A percentile compares a stretch with the other conserved stretches of the same genome.
Evolutionary conservation across 176 grass and related monocot genomes (phyloP).

Genomic region (Oryza officinalis): DNA sequence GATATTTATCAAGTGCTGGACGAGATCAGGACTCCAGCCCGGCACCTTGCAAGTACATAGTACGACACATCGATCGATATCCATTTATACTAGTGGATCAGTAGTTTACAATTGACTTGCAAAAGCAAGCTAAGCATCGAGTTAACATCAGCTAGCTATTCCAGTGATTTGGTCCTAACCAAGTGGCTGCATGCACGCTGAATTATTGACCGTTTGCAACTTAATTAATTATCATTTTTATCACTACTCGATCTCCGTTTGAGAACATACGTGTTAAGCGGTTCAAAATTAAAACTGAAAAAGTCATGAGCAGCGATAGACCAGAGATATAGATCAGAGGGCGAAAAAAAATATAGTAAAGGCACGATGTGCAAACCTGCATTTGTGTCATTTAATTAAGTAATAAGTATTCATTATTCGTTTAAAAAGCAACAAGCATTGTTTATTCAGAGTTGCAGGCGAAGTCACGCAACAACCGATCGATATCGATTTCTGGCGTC

Average conservation of each 20-base stretch:
- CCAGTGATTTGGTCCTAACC: neutral
- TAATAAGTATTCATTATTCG: too few relatives aligned
- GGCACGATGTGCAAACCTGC: too few relatives aligned
- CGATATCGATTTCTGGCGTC: neutral
- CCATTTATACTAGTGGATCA: neutral
- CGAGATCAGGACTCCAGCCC: neutral
- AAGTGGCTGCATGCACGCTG: neutral
- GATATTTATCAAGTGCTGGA: neutral
- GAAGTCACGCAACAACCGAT: neutral
- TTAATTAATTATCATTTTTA: neutral
- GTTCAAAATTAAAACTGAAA: too few relatives aligned
- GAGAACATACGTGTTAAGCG: too few relatives aligned
- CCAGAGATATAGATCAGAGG: too few relatives aligned
- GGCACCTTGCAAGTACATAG: neutral
- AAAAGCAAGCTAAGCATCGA: too few relatives aligned
- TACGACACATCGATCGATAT: neutral
- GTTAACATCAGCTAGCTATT: neutral
- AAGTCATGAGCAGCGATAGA: too few relatives aligned
- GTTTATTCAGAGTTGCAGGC: too few relatives aligned
- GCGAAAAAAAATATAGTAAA: too few relatives aligned
- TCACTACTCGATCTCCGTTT: neutral
- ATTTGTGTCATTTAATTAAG: too few relatives aligned
- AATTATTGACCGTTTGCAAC: neutral
- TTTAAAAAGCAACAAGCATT: too few relatives aligned
- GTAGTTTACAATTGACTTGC: neutral